A percentile compares a stretch with the other conserved stretches of the same genome.
phyloP scores from a whole-genome alignment of 2,329 filamentous ascomycete species.

The Fusarium miscanthi region DNA sequence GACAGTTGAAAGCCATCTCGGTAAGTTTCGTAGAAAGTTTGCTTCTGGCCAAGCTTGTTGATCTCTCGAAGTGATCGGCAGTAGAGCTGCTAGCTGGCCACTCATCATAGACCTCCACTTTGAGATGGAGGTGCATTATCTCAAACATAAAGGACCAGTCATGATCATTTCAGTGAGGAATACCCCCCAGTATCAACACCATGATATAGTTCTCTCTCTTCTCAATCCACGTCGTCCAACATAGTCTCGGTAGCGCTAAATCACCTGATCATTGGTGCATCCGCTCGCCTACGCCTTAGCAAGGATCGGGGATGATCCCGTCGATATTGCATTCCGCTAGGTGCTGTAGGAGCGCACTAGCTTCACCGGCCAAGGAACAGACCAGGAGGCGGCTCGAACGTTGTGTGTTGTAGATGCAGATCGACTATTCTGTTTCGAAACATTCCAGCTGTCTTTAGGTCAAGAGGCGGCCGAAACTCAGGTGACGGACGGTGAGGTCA shows the following conservation, averaged over 20 bases:
- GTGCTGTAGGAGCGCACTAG: conserved; percentile 34
- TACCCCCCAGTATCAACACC: not conserved
- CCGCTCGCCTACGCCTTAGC: conserved; percentile 35
- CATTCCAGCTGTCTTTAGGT: not conserved
- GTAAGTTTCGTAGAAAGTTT: not conserved
- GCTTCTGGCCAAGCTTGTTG: not conserved
- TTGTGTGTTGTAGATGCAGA: conserved; percentile 20
- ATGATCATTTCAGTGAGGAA: not conserved
- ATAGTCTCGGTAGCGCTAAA: conserved; percentile 37
- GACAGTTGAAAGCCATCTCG: not conserved
- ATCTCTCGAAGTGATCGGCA: not conserved
- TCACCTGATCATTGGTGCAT: conserved; percentile 45
- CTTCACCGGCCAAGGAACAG: conserved; percentile 32
- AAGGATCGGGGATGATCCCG: conserved; percentile 44
- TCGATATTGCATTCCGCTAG: conserved; percentile 42
- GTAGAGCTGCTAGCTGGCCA: not conserved
- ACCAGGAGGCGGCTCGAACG: conserved; percentile 33
- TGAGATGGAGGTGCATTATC: not conserved
- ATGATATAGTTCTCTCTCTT: not conserved
- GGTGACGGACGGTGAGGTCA: not conserved
- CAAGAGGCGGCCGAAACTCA: not conserved
- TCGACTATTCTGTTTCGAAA: conserved; percentile 17
- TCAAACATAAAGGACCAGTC: not conserved
- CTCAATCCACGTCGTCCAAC: conserved; percentile 14
- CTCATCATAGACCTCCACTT: not conserved